Base-by-base conservation (phyloP, 1,284 basidiomycete species). In the Apiotrichum sp. region DNA sequence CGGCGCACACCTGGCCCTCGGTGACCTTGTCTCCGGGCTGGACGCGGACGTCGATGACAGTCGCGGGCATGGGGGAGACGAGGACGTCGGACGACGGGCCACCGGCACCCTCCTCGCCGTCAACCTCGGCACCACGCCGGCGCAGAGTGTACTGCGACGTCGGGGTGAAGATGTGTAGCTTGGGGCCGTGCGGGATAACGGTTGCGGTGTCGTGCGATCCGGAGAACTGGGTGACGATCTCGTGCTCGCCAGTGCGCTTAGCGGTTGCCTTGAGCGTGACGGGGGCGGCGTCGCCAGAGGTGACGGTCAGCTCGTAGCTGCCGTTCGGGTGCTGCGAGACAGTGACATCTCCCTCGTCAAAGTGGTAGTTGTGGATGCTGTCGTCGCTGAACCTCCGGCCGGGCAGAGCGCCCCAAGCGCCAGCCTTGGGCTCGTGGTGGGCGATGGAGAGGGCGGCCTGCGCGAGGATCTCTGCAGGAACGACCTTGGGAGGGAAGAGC, bases 31-130 rank as follows among this genome's bases (percentile, higher is more conserved):
- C 86, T 0, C 90, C 92, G 3, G 82, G 77, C 57, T 79, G 79
- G 31, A 93, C 89, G 46, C 82, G 82, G 48, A 93, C 86, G 61
- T 95, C 90, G 3, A 95, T 90, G 4, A 89, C 86, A 47, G 90
- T 80, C 69, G 87, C 89, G 34, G 89, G 90, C 88, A 92, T 92
- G n/a, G 90, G 89, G 8, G 89, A 67, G 4, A 57, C 55, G 38
- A 75, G 58, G 3, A 59, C 63, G 58, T 68, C 65, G 0, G 55
- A 48, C 4, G 56, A 52, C 11, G 61, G 49, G 0, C 53, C 46
- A 5, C 41, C 53, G 35, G 47, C 61, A 1, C 48, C 55, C 10
- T 50, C 52, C 50, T 65, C 64, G 39, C 50, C 61, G 34, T 60
- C 60, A 44, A 62, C 56, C 51, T 57, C 57, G 34, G 55, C 53